Base-by-base conservation (phyloP, 2,329 filamentous ascomycete species). In the Albifimbria verrucaria region DNA sequence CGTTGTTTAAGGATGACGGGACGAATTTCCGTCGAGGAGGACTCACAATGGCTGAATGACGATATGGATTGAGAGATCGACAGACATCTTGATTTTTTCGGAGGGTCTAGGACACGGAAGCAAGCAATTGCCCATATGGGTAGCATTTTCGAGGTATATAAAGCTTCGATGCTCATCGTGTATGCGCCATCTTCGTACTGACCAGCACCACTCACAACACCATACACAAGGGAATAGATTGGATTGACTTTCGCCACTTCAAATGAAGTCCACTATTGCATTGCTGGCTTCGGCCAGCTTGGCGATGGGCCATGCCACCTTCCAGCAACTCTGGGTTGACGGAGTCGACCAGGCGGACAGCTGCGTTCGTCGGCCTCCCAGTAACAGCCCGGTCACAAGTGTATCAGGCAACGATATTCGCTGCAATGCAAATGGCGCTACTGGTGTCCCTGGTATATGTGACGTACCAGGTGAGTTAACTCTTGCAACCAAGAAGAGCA, bases 261-360 rank as follows among this genome's bases (percentile, higher is more conserved):
- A 48, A 12, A 48, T 48, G 46, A 48, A 48, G 46, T 48, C 24
- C 46, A 21, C 25, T 7, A 15, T 48, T n/a, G 26, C 46, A 12
- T 18, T 48, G 12, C 46, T 48, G 25, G 46, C 46, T 18, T 21
- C 24, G 17, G 46, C 46, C 46, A 18, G 23, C 25, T 26, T 48
- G 25, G 46, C 46, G 18, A 12, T 32, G n/a, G 25, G 46, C 25
- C 46, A 48, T 20, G 46, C 46, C 46, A 48, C 46, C n/a, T 48
- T 48, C 46, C 46, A 48, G 46, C 46, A 48, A 26, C 46, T 48
- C 46, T 48, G 46, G 46, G 25, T 48, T 22, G 18, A 48, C 25
- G 46, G 46, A 11, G 46, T 36, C 10, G 46, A 48, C 46, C 46
- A 48, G 21, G 46, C 46, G 10, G 18, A 21, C 46, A 48, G 17